Evolutionary conservation across 768 basidiomycete genomes (phyloP).

Genomic region (Favolaschia claudopus): DNA sequence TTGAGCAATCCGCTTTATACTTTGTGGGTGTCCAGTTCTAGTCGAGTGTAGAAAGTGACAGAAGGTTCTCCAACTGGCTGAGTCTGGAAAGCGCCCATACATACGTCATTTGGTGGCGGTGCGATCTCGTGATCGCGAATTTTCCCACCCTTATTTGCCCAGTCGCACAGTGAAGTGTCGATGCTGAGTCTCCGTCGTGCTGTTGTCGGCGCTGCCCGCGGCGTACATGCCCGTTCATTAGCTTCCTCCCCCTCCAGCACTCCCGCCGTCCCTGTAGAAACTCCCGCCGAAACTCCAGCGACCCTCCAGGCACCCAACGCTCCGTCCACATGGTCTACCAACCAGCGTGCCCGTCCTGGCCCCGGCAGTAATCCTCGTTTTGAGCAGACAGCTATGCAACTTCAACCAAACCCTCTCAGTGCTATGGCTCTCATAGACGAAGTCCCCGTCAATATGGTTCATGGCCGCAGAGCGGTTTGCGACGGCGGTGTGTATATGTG

Average conservation of each 20-base stretch:
- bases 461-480: slow-evolving; percentile 87
- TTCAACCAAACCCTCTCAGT: slow-evolving; percentile 89
- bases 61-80: too few species aligned
- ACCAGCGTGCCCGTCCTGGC: slow-evolving; percentile 74
- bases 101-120: too few species aligned
- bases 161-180: too few species aligned
- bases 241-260: slow-evolving; percentile 20
- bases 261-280: slow-evolving; percentile 12
- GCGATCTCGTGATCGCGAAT: too few species aligned
- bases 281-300: slow-evolving; percentile 36
- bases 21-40: too few species aligned
- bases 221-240: neutral
- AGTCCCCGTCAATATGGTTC: slow-evolving; percentile 84
- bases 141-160: too few species aligned
- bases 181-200: slow-evolving; percentile 2
- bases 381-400: slow-evolving; percentile 87
- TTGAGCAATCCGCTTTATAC: too few species aligned
- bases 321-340: slow-evolving; percentile 84
- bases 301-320: slow-evolving; percentile 85
- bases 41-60: too few species aligned
- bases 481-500: slow-evolving; percentile 83
- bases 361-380: slow-evolving; percentile 77
- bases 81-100: too few species aligned
- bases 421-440: slow-evolving; percentile 90
- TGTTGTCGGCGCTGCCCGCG: slow-evolving; percentile 12